phyloP scores from a whole-genome alignment of 257 asterid genomes.

The Ballota nigra region DNA sequence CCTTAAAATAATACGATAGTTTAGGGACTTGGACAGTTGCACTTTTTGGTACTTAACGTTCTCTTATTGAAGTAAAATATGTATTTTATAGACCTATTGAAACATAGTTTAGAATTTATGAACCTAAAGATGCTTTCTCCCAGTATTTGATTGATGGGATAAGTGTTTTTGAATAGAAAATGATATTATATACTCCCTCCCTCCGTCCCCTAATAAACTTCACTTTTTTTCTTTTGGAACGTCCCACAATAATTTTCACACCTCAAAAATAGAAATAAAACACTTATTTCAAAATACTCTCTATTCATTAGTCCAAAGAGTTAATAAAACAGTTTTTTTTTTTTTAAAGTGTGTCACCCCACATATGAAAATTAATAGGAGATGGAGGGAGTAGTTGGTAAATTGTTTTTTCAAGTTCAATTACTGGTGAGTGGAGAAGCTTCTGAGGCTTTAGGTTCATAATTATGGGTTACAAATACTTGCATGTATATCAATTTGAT shows the following conservation, averaged over 20 bases:
- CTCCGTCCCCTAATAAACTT: too few relatives aligned
- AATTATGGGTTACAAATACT: neutral
- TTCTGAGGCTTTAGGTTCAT: neutral
- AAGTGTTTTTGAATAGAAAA: neutral
- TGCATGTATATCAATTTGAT: too few relatives aligned
- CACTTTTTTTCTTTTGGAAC: too few relatives aligned
- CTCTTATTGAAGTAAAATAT: neutral
- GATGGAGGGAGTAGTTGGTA: too few relatives aligned
- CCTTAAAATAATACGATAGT: neutral
- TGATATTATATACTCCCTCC: too few relatives aligned
- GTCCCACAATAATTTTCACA: too few relatives aligned
- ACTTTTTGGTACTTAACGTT: neutral
- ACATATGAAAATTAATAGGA: too few relatives aligned
- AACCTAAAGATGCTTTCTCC: neutral
- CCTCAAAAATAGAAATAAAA: too few relatives aligned
- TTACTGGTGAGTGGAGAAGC: slow-evolving; percentile 1
- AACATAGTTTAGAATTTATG: neutral
- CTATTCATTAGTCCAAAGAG: too few relatives aligned
- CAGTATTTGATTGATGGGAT: neutral
- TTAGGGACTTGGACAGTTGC: neutral
- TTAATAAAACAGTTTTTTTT: too few relatives aligned
- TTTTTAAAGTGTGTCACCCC: too few relatives aligned
- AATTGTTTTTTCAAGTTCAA: neutral
- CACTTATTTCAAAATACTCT: too few relatives aligned
- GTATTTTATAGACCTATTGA: neutral